Conservation (phyloP, 1,284 basidiomycete species). For the Volvariella volvacea region DNA sequence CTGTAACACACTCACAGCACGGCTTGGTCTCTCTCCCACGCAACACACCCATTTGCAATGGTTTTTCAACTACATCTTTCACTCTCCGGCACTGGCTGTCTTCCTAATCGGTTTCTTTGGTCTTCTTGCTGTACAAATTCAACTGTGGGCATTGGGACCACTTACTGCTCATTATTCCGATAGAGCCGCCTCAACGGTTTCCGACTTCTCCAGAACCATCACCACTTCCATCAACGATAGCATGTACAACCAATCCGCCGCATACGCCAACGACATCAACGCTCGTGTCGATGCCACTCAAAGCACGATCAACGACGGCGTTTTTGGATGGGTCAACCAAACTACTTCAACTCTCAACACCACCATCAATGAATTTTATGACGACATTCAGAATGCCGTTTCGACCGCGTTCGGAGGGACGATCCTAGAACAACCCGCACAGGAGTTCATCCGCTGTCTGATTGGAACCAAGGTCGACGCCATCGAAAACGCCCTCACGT, state of each 20-base stretch:
- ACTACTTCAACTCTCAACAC: conserved; percentile 85
- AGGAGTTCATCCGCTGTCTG: conserved; percentile 85
- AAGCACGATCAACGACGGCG: conserved; percentile 71
- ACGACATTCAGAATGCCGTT: conserved; percentile 66
- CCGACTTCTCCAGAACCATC: conserved; percentile 67
- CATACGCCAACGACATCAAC: conserved; percentile 78
- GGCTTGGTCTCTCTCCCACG: conserved; percentile 47
- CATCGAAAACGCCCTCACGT: conserved; percentile 85
- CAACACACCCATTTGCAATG: conserved; percentile 66
- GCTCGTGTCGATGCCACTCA: conserved; percentile 62
- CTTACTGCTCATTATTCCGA: conserved; percentile 59
- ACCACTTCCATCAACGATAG: conserved; percentile 72
- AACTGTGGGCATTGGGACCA: conserved; percentile 71
- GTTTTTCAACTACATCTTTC: conserved; percentile 86
- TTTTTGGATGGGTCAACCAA: conserved; percentile 94
- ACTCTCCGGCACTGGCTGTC: conserved; percentile 84
- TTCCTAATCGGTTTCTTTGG: conserved; percentile 89
- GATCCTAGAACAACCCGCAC: conserved; percentile 73
- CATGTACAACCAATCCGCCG: conserved; percentile 73
- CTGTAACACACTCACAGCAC: conserved; percentile 43
- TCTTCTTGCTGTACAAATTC: conserved; percentile 81
- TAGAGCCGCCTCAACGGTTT: conserved; percentile 51
- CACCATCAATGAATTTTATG: conserved; percentile 71
- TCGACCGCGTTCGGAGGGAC: conserved; percentile 75
- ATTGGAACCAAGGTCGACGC: conserved; percentile 85